A percentile compares a stretch with the other conserved stretches of the same genome.
Evolutionary conservation across 2,329 filamentous ascomycete genomes (phyloP).

Genomic region (Cryphonectria naterciae): DNA sequence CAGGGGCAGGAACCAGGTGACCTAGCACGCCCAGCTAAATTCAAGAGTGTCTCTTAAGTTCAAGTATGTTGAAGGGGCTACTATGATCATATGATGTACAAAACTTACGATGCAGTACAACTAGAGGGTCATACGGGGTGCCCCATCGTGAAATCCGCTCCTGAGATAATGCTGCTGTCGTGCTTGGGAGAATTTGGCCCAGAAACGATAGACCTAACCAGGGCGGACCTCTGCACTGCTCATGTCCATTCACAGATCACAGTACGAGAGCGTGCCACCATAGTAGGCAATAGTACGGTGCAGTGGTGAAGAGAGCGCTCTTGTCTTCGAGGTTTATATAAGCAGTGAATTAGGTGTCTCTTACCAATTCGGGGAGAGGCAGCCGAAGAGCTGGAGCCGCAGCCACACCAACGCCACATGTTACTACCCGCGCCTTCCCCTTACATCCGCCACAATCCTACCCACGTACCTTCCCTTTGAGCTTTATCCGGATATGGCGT

Average conservation of each 20-base stretch:
- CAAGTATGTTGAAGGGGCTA: neutral
- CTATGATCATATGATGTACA: neutral
- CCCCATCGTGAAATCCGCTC: neutral
- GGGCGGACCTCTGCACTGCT: neutral
- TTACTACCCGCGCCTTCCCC: neutral
- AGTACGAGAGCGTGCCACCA: neutral
- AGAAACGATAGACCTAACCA: neutral
- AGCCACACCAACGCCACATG: conserved; percentile 2
- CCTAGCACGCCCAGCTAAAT: neutral
- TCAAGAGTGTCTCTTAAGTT: neutral
- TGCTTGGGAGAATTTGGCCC: neutral
- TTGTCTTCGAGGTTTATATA: neutral
- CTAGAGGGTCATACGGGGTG: neutral
- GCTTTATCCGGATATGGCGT: neutral
- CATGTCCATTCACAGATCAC: neutral
- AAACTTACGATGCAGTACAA: neutral
- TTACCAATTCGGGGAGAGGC: neutral
- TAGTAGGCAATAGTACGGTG: neutral
- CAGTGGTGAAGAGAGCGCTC: neutral
- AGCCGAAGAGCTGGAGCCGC: neutral
- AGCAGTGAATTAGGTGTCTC: neutral
- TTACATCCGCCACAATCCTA: neutral
- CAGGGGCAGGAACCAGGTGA: neutral
- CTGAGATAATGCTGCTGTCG: neutral
- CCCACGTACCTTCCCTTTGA: neutral